These are phyloP conservation scores for Aspergillus niger DNA, from an alignment of 2,329 filamentous ascomycete species.

Conservation along the genomic window DNA sequence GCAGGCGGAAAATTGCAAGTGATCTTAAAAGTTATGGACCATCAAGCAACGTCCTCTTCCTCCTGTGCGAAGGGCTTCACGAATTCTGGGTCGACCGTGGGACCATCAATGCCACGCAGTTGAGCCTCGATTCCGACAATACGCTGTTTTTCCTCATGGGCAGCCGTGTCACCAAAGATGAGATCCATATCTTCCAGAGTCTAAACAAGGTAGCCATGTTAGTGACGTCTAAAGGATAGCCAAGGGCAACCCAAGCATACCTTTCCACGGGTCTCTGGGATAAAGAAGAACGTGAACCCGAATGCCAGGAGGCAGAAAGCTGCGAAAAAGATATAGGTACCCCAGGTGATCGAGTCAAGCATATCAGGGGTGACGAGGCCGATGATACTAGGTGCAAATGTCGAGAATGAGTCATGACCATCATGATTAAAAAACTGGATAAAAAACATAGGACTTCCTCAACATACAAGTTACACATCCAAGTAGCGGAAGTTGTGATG, in stretches of 20 bases:
- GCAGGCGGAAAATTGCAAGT: neutral
- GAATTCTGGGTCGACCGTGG: neutral
- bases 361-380: slow-evolving; percentile 41
- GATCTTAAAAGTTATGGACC: neutral
- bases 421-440: neutral
- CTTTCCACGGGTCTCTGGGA: slow-evolving; percentile 41
- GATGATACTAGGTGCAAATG: slow-evolving; percentile 31
- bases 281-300: slow-evolving; percentile 37
- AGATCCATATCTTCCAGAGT: slow-evolving; percentile 61
- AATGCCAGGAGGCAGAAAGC: slow-evolving; percentile 40
- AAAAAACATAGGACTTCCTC: too few relatives aligned
- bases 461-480: slow-evolving; percentile 44
- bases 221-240: neutral
- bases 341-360: slow-evolving; percentile 40
- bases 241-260: slow-evolving; percentile 18
- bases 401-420: neutral
- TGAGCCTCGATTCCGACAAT: slow-evolving; percentile 43
- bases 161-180: slow-evolving; percentile 44
- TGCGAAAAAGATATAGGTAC: slow-evolving; percentile 45
- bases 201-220: slow-evolving; percentile 13
- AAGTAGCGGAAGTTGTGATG: slow-evolving; percentile 41
- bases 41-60: slow-evolving; percentile 20
- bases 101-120: slow-evolving; percentile 29
- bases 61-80: slow-evolving; percentile 26
- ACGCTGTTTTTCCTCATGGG: slow-evolving; percentile 41